Percentiles rank a stretch among this genome's conserved stretches.
Evolutionary conservation across 495 filamentous ascomycete species (phyloP).

Genomic region (Aspergillus ellipticus): DNA sequence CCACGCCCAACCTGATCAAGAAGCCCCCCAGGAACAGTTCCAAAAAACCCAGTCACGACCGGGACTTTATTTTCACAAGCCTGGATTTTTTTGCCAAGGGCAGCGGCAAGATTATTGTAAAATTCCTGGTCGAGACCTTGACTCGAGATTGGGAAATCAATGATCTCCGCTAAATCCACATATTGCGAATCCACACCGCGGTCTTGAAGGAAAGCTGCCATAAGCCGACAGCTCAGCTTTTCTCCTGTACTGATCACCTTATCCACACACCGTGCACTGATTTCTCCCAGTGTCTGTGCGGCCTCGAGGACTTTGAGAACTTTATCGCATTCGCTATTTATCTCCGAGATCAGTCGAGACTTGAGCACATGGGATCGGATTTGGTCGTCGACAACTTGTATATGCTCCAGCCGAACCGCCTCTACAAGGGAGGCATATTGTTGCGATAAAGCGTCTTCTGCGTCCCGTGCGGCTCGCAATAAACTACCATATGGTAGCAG

Average conservation of each 20-base stretch:
- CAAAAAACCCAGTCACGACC: conserved; percentile 83
- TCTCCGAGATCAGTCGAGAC: conserved; percentile 52
- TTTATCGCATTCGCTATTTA: conserved; percentile 67
- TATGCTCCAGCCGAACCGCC: conserved; percentile 71
- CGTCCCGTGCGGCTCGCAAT: conserved; percentile 64
- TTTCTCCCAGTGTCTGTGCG: conserved; percentile 59
- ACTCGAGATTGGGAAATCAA: conserved; percentile 55
- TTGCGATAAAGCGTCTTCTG: conserved; percentile 56
- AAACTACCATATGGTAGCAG: conserved; percentile 41
- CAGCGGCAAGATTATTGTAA: conserved; percentile 65
- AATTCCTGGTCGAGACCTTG: conserved; percentile 72
- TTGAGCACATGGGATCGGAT: conserved; percentile 60
- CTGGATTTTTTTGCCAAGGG: conserved; percentile 62
- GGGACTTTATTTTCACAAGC: conserved; percentile 69
- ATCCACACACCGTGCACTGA: conserved; percentile 80
- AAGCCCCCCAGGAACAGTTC: conserved; percentile 75
- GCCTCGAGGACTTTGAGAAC: conserved; percentile 58
- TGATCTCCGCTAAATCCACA: conserved; percentile 75
- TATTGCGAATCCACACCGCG: conserved; percentile 76
- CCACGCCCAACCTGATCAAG: conserved; percentile 78
- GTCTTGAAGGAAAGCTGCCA: conserved; percentile 77
- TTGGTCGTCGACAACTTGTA: conserved; percentile 59
- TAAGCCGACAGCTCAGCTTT: conserved; percentile 84
- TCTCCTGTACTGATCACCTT: conserved; percentile 90
- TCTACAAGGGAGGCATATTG: conserved; percentile 68